Percentiles rank a stretch among this genome's conserved stretches.
phyloP scores from a whole-genome alignment of 2,329 filamentous ascomycete genomes.

The Pezicula carpinea region DNA sequence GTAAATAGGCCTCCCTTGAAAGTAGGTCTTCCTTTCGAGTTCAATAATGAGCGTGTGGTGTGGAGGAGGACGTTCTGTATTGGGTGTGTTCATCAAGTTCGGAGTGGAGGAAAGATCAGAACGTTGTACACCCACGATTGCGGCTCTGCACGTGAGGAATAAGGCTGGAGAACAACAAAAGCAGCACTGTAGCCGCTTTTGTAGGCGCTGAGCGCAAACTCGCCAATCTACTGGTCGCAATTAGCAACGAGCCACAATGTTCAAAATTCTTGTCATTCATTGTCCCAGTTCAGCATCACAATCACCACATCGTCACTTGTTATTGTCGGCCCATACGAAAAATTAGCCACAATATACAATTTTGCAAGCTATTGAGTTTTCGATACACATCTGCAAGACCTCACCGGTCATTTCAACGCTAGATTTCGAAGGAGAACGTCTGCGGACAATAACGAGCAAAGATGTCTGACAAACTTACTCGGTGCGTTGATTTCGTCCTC shows the following conservation, averaged over 20 bases:
- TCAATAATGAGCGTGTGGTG: slow-evolving; percentile 9
- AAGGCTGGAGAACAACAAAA: no score
- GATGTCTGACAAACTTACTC: slow-evolving; percentile 93
- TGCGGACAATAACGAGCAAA: slow-evolving; percentile 4
- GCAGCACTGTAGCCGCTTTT: no score
- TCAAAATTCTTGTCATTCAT: background rate
- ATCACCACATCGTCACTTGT: no score
- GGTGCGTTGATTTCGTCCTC: slow-evolving; percentile 51
- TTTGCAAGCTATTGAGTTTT: background rate
- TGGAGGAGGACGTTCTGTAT: slow-evolving; percentile 1
- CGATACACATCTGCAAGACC: background rate
- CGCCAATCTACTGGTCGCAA: no score
- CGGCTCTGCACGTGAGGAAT: background rate
- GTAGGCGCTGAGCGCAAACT: no score
- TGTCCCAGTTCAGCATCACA: background rate
- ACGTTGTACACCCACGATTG: background rate
- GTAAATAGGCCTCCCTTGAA: slow-evolving; percentile 22
- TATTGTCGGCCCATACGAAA: no score
- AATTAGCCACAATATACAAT: no score
- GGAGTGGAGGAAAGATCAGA: slow-evolving; percentile 9
- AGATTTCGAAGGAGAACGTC: background rate
- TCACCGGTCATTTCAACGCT: background rate
- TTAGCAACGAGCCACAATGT: background rate
- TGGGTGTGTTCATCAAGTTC: slow-evolving; percentile 3
- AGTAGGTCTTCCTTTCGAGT: slow-evolving; percentile 11